These are phyloP conservation scores for Helichrysum umbraculigerum DNA, from an alignment of 129 eudicot genomes.

Conservation along the genomic window DNA sequence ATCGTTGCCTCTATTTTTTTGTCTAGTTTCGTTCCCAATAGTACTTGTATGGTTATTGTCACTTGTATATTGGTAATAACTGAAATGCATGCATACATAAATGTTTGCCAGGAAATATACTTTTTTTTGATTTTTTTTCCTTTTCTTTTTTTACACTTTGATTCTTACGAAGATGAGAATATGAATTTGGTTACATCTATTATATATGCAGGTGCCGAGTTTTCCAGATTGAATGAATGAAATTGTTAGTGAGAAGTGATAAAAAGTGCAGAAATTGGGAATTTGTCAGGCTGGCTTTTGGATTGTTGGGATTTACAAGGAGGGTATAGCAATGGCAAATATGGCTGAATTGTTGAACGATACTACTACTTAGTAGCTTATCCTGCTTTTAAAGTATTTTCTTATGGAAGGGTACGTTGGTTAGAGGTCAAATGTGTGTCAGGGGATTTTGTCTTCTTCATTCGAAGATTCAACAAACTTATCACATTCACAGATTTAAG, in stretches of 20 bases:
- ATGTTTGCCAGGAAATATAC: not conserved
- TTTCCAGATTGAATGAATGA: slow-evolving; percentile 58
- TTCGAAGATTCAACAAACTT: no score
- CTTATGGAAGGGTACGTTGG: slow-evolving; percentile 7
- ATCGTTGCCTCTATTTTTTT: not conserved
- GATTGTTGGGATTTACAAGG: slow-evolving; percentile 25
- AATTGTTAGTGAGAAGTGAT: slow-evolving; percentile 36
- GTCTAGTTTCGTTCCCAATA: not conserved
- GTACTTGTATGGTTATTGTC: not conserved
- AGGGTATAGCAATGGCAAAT: slow-evolving; percentile 20
- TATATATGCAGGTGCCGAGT: slow-evolving; percentile 62
- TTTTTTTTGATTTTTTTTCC: not conserved
- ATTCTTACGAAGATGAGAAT: not conserved
- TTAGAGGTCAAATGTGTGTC: slow-evolving; percentile 18
- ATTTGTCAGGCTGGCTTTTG: slow-evolving; percentile 32
- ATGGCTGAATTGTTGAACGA: slow-evolving; percentile 31
- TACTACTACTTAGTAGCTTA: slow-evolving; percentile 30
- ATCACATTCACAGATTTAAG: no score
- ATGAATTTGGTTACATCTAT: not conserved
- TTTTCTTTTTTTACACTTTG: not conserved
- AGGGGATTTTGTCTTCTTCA: not conserved
- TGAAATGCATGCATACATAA: not conserved
- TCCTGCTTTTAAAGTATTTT: slow-evolving; percentile 25
- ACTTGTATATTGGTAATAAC: not conserved
- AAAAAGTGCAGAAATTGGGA: slow-evolving; percentile 41